These are phyloP conservation scores for Fusarium sp. DNA, from an alignment of 2,329 filamentous ascomycete species.

Conservation along the genomic window DNA sequence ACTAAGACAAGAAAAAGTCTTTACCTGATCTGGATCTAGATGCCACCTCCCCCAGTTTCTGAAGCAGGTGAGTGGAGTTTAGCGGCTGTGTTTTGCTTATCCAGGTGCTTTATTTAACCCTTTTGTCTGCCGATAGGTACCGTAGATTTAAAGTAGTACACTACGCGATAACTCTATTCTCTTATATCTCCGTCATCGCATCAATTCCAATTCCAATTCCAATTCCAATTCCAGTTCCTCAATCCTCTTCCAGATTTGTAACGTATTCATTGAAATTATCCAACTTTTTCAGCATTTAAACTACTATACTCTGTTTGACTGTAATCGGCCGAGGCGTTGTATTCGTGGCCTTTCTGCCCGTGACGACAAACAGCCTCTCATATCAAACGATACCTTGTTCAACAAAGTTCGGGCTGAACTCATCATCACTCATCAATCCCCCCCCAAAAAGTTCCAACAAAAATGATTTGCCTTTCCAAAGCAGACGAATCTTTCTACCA, in stretches of 20 bases:
- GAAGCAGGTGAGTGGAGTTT: constrained; percentile 16
- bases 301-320: constrained; percentile 1
- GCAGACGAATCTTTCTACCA: constrained; percentile 60
- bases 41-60: constrained; percentile 30
- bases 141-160: constrained; percentile 5
- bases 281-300: constrained; percentile 3
- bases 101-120: constrained; percentile 21
- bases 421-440: background rate
- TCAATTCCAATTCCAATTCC: background rate
- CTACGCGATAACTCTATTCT: constrained; percentile 9
- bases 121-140: constrained; percentile 29
- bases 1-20: constrained; percentile 4
- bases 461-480: constrained; percentile 64
- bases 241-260: background rate
- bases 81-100: constrained; percentile 11
- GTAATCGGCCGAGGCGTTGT: background rate
- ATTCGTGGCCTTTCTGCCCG: constrained; percentile 15
- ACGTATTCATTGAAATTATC: background rate
- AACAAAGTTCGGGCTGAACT: background rate
- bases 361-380: constrained; percentile 10
- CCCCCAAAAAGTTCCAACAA: background rate
- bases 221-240: background rate
- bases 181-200: constrained; percentile 5
- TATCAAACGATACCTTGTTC: background rate
- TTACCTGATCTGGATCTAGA: constrained; percentile 20